These are phyloP conservation scores for Gypsophila paniculata DNA, from an alignment of 179 eudicot species.

Conservation along the genomic window DNA sequence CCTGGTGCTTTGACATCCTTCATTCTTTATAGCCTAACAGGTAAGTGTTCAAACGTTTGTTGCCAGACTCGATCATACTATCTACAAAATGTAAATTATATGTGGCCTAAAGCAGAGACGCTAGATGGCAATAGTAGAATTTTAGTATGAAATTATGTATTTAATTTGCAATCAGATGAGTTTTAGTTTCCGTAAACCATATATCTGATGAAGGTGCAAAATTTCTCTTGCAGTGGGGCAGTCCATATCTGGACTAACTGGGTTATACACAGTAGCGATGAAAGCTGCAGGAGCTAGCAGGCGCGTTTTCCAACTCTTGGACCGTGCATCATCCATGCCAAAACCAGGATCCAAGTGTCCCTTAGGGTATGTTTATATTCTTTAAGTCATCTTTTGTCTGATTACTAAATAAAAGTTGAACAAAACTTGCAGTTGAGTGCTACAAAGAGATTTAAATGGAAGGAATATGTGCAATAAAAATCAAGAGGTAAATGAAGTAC, in stretches of 20 bases:
- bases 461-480: background rate
- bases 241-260: conserved; percentile 66
- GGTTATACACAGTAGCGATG: conserved; percentile 73
- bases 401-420: background rate
- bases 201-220: background rate
- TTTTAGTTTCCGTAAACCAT: background rate
- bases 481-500: too few species aligned
- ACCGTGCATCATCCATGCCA: conserved; percentile 75
- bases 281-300: conserved; percentile 99
- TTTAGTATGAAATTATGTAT: too few species aligned
- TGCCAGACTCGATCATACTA: background rate
- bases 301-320: conserved; percentile 85
- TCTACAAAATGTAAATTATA: background rate
- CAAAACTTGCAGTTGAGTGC: background rate
- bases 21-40: conserved; percentile 85
- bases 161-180: background rate
- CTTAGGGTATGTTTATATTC: conserved; percentile 46
- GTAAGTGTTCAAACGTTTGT: conserved; percentile 30
- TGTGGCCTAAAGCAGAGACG: background rate
- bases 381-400: conserved; percentile 6
- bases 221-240: conserved; percentile 59
- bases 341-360: conserved; percentile 71
- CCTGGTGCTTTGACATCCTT: conserved; percentile 83
- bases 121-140: background rate
- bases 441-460: background rate